Evolutionary conservation across 202 grass and related monocot genomes (phyloP).

Genomic region (Carex arenaria): DNA sequence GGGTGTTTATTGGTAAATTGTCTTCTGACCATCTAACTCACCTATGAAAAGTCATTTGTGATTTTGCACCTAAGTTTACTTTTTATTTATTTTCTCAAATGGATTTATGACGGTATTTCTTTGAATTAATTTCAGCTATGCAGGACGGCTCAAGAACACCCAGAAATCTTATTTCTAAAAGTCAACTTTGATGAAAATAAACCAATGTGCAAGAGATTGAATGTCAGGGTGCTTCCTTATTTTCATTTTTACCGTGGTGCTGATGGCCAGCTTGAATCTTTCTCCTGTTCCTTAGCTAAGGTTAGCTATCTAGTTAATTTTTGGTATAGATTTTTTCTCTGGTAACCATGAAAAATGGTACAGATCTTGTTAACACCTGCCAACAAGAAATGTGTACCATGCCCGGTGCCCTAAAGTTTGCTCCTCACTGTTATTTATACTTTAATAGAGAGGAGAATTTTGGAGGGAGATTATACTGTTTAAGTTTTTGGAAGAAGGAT

Average conservation of each 20-base stretch:
- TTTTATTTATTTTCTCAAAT: neutral
- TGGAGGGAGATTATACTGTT: no score
- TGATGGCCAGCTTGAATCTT: conserved; percentile 74
- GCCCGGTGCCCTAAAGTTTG: neutral
- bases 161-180: conserved; percentile 70
- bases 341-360: neutral
- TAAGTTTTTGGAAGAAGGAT: no score
- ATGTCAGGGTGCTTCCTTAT: conserved; percentile 93
- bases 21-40: neutral
- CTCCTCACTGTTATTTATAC: neutral
- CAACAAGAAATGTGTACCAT: neutral
- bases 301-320: conserved; percentile 29
- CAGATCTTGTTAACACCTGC: neutral
- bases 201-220: conserved; percentile 98
- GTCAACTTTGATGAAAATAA: conserved; percentile 99
- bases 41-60: neutral
- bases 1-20: neutral
- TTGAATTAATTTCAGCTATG: conserved; percentile 66
- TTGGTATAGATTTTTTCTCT: neutral
- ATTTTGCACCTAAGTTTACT: neutral
- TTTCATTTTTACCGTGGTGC: conserved; percentile 97
- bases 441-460: neutral
- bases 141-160: conserved; percentile 58
- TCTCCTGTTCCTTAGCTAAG: conserved; percentile 96
- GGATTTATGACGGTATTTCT: neutral